Percentiles rank a stretch among this genome's conserved stretches.
These are phyloP conservation scores for Phaeosphaeriaceae sp. DNA, from an alignment of 2,329 filamentous ascomycete genomes.

Conservation along the genomic window DNA sequence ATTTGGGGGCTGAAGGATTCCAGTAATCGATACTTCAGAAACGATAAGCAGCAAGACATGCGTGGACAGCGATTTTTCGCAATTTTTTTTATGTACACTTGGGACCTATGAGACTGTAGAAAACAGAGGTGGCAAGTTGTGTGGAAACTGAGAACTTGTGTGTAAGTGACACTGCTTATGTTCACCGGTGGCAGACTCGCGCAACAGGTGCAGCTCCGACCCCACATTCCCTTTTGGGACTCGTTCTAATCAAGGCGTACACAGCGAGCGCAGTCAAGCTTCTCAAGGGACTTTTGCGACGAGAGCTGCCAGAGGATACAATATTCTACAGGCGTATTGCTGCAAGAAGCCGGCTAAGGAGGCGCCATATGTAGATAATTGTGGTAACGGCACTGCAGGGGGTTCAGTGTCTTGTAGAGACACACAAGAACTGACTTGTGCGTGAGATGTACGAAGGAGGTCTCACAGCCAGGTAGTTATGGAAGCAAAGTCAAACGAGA, in stretches of 20 bases:
- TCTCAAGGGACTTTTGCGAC: neutral
- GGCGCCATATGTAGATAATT: neutral
- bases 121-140: neutral
- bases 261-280: neutral
- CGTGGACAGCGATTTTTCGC: too few species aligned
- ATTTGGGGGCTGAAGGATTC: conserved; percentile 2
- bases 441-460: neutral
- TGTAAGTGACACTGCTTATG: neutral
- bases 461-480: neutral
- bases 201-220: neutral
- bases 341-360: neutral
- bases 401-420: neutral
- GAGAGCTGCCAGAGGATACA: neutral
- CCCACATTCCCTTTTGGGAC: neutral
- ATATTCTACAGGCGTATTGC: neutral
- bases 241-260: neutral
- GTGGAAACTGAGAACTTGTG: neutral
- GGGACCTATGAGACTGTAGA: neutral
- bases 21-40: neutral
- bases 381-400: neutral
- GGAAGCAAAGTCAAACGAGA: neutral
- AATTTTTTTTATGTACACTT: too few species aligned
- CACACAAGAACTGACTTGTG: neutral
- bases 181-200: neutral
- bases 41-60: too few species aligned